Evolutionary conservation across 164 flowering plant species (phyloP).

Genomic region (Akebia trifoliata): DNA sequence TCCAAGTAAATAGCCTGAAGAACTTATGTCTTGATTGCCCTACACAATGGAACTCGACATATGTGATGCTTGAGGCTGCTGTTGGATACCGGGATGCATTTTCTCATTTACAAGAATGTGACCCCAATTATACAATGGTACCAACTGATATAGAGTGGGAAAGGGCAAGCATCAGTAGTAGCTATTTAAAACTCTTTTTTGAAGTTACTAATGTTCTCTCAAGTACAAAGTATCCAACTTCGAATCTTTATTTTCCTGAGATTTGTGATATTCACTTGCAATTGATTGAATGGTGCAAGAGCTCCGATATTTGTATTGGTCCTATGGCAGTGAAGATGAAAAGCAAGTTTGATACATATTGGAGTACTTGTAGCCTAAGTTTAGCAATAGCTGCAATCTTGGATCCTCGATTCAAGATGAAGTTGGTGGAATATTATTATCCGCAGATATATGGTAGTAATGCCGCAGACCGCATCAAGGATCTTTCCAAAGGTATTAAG

Average conservation of each 20-base stretch:
- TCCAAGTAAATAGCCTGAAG: constrained; percentile 29
- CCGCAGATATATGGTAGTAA: constrained; percentile 46
- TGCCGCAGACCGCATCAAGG: constrained; percentile 43
- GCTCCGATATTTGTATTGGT: constrained; percentile 38
- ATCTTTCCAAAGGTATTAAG: constrained; percentile 41
- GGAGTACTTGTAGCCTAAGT: constrained; percentile 57
- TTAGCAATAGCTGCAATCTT: constrained; percentile 57
- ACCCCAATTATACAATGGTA: constrained; percentile 29
- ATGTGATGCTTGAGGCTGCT: constrained; percentile 53
- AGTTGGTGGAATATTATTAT: constrained; percentile 66
- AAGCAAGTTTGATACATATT: constrained; percentile 55
- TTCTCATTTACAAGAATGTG: constrained; percentile 41
- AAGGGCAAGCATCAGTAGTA: constrained; percentile 33
- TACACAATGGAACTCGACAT: constrained; percentile 49
- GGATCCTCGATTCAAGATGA: constrained; percentile 74
- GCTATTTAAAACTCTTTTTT: constrained; percentile 48
- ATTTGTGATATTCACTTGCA: constrained; percentile 58
- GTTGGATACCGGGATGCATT: constrained; percentile 46
- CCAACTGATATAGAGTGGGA: constrained; percentile 61
- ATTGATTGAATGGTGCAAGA: constrained; percentile 57
- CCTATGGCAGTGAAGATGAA: constrained; percentile 55
- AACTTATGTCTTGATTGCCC: constrained; percentile 42
- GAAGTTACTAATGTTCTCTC: constrained; percentile 40
- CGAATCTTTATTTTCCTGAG: constrained; percentile 57
- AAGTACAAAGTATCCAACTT: constrained; percentile 38